Percentiles rank a stretch among this genome's conserved stretches.
Evolutionary conservation across 441 rosid genomes (phyloP).

Genomic region (Euphorbia corollata): DNA sequence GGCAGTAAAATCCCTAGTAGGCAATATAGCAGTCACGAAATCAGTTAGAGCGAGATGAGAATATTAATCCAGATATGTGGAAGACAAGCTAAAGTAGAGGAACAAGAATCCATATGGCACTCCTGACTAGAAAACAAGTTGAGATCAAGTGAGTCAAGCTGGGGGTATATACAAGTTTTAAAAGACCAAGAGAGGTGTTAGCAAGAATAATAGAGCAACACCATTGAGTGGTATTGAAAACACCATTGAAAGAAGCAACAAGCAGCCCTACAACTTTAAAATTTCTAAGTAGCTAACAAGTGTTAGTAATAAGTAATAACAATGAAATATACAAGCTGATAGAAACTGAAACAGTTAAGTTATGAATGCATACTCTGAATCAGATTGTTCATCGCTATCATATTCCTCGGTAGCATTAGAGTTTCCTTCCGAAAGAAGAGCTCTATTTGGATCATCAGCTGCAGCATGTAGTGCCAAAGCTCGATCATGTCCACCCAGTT

Average conservation of each 20-base stretch:
- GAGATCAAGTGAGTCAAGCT: neutral
- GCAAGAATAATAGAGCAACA: neutral
- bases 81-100: neutral
- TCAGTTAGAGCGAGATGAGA: neutral
- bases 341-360: neutral
- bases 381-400: conserved; percentile 70
- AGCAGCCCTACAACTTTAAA: neutral
- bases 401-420: conserved; percentile 45
- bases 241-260: neutral
- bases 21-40: neutral
- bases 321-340: too few relatives aligned
- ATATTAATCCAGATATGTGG: neutral
- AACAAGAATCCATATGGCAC: neutral
- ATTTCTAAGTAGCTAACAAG: too few relatives aligned
- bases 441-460: conserved; percentile 42
- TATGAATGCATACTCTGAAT: conserved; percentile 53
- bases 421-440: conserved; percentile 30
- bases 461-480: conserved; percentile 52
- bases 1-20: neutral
- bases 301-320: too few relatives aligned
- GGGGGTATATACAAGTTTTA: neutral
- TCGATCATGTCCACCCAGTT: conserved; percentile 55
- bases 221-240: too few relatives aligned
- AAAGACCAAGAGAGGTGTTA: neutral
- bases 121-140: neutral